Conservation (phyloP, 2,329 filamentous ascomycete species). For the Phyllosticta citrichinensis region DNA sequence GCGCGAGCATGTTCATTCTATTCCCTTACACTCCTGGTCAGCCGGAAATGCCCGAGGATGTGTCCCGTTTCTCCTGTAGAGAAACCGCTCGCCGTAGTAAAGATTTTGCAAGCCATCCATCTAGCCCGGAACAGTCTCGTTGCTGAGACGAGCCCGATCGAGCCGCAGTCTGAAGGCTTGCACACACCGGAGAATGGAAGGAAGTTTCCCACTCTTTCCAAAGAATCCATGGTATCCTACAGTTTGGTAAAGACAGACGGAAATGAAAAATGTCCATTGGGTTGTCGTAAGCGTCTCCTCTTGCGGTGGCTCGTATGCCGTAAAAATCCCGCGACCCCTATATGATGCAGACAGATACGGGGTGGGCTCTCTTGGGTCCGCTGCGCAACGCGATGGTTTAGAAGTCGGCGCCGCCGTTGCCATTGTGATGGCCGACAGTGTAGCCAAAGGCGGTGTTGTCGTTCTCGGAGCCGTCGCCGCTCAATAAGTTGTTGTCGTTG, state of each 20-base stretch:
- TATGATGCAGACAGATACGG: slow-evolving; percentile 7
- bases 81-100: background rate
- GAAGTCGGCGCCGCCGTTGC: slow-evolving; percentile 29
- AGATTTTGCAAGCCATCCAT: background rate
- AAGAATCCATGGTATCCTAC: slow-evolving; percentile 1
- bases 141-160: background rate
- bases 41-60: background rate
- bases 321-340: slow-evolving; percentile 7
- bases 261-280: background rate
- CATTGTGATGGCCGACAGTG: slow-evolving; percentile 28
- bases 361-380: slow-evolving; percentile 13
- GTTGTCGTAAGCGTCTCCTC: slow-evolving; percentile 14
- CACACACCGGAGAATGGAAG: background rate
- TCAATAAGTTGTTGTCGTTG: slow-evolving; percentile 34
- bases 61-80: background rate
- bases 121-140: background rate
- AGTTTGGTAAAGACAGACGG: slow-evolving; percentile 5
- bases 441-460: slow-evolving; percentile 32
- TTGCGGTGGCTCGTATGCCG: slow-evolving; percentile 18
- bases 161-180: background rate
- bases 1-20: slow-evolving; percentile 10
- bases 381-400: slow-evolving; percentile 19
- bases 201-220: background rate
- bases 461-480: slow-evolving; percentile 32
- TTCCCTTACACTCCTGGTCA: background rate